These are phyloP conservation scores for Dipteronia sinensis DNA, from an alignment of 345 rosid species.

Conservation along the genomic window DNA sequence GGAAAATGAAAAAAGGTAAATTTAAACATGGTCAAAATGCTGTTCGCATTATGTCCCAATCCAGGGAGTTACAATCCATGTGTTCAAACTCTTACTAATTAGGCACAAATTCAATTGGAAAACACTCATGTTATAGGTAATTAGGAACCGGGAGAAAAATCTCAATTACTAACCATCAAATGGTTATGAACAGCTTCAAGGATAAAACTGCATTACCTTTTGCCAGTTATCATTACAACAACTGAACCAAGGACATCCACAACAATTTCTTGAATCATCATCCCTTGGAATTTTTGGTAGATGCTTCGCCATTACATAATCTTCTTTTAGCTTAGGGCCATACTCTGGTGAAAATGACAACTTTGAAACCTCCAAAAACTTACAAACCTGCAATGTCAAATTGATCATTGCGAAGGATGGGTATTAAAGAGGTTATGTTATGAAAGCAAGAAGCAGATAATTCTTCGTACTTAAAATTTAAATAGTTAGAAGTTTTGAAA, in stretches of 20 bases:
- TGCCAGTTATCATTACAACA: conserved; percentile 99
- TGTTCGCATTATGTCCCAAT: neutral
- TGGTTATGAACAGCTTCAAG: neutral
- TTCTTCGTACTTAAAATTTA: neutral
- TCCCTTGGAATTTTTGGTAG: conserved; percentile 64
- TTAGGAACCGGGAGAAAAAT: neutral
- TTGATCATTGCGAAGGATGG: conserved; percentile 25
- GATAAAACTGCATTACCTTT: conserved; percentile 59
- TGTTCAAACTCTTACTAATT: neutral
- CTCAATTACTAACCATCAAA: neutral
- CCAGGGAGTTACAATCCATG: neutral
- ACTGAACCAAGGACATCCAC: conserved; percentile 71
- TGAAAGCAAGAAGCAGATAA: conserved; percentile 8
- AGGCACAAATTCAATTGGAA: neutral
- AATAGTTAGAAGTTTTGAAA: neutral
- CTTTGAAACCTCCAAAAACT: conserved; percentile 95
- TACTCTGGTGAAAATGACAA: conserved; percentile 92
- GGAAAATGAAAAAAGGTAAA: neutral
- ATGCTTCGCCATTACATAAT: conserved; percentile 87
- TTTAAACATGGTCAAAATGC: neutral
- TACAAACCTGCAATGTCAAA: conserved; percentile 79
- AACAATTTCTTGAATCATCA: conserved; percentile 68
- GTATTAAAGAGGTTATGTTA: conserved; percentile 19
- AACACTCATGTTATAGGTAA: neutral
- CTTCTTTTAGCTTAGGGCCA: conserved; percentile 98